Base-by-base conservation (phyloP, 2,329 filamentous ascomycete genomes). In the Trichothecium roseum region DNA sequence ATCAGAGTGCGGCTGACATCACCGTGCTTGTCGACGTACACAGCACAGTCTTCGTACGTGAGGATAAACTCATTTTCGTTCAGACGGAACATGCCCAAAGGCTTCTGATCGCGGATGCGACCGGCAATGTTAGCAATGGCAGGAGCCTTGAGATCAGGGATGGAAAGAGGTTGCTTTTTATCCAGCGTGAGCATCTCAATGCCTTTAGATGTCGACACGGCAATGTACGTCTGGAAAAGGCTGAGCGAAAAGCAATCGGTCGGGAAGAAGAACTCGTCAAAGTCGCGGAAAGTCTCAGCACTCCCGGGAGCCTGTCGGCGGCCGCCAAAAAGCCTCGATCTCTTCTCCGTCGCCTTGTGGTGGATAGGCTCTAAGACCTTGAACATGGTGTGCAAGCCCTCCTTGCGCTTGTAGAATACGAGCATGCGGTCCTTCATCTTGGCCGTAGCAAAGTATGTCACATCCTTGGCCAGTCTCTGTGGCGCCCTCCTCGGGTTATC, bases 211-310 rank as follows among this genome's bases (percentile, higher is more conserved):
- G 89, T 96, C 15, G 85, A 81, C 32, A 98, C 86, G 8, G 91
- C 86, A 36, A 98, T 82, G 42, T 87, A 93, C 1, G 82, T 86
- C 55, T 95, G 86, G 73, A 96, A 98, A 35, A 98, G 74, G 57
- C 95, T 96, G 54, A 98, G 83, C 32, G 84, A 86, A 57, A 82
- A 94, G 57, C 87, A 95, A 54, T 98, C 93, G 3, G 84, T 81
- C 0, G 91, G 91, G 47, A 98, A 88, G 62, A 96, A 98, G 60
- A 98, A 98, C 47, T 96, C 91, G 62, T 98, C 91, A 55, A 88
- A 98, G 53, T 98, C 91, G 42, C 91, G 82, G 77, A 96, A 98
- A 49, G 89, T 89, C 49, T 98, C 91, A 0, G 89, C 95, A 40
- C 74, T 78, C 15, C 86, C 86, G 20, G 72, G 69, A 8, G 73